Evolutionary conservation across 2,329 filamentous ascomycete genomes (phyloP), one percentile per base, ranked within the genome.

Genomic region (Neofusicoccum parvum): DNA sequence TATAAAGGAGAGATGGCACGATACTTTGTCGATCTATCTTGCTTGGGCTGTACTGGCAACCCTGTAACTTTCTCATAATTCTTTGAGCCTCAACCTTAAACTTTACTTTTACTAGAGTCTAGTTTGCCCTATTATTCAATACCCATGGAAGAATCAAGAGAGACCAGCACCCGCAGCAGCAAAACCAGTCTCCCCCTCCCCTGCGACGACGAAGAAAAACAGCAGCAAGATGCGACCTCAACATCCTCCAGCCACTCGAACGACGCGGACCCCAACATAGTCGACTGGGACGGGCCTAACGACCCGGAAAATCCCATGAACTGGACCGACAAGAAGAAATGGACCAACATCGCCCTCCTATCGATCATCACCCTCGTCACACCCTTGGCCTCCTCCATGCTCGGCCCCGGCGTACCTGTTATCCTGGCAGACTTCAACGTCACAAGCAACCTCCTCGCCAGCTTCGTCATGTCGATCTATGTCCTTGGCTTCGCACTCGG

Each of bases 391-490:
- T 78, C 75, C 5, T 75, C 74, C n/a, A 77, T 78, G 66, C 78
- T 79, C 67, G 70, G 68, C 1, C 70, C 70, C 11, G 70, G 70
- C 20, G 67, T 71, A 1, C 68, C 65, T 10, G 27, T 66, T 62
- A 73, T 79, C 4, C 74, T 80, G 68, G 60, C 56, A 1, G 67
- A 71, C 1, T 79, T 79, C 56, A 23, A 72, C 36, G 70, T 70
- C 14, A 65, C 68, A 2, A 75, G 72, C 11, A 74, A 71, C 10
- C 48, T 74, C 12, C 70, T 79, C 9, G 72, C 75, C 3, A 53
- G 73, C 2, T 77, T 79, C 27, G 74, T 79, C 11, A 76, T 79
- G n/a, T 76, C 75, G 6, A 71, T 79, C 5, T 79, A 78, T 63
- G 67, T 80, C 34, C 69, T 79, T 1, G 77, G 77, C 1, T 79